phyloP scores from a whole-genome alignment of 305 asterid species.

The Salvia sclarea region DNA sequence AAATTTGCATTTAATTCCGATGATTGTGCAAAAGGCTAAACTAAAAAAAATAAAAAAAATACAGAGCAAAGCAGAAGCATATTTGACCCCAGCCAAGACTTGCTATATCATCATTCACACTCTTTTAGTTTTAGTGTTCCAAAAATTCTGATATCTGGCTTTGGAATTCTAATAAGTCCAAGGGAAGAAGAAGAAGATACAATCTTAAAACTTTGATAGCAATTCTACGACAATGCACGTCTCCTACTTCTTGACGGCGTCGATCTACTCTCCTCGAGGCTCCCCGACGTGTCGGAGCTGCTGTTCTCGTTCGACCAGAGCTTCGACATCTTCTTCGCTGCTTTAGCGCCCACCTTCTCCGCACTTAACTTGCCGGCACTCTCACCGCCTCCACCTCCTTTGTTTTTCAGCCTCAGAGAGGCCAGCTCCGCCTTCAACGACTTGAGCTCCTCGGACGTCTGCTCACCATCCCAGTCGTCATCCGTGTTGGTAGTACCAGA shows the following conservation, averaged over 20 bases:
- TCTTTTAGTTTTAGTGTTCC: neutral
- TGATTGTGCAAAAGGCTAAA: neutral
- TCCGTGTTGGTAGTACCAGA: slow-evolving; percentile 74
- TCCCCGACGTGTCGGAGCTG: slow-evolving; percentile 71
- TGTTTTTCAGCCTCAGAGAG: slow-evolving; percentile 42
- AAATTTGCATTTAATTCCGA: too few relatives aligned
- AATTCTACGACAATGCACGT: slow-evolving; percentile 41
- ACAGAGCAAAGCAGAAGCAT: neutral
- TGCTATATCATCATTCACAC: neutral
- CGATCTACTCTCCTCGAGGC: slow-evolving; percentile 61
- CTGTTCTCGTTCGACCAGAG: slow-evolving; percentile 72
- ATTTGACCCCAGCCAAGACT: neutral
- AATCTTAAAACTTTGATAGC: slow-evolving; percentile 31
- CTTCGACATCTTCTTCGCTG: slow-evolving; percentile 34
- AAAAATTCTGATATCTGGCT: slow-evolving; percentile 2
- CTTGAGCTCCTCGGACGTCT: slow-evolving; percentile 55
- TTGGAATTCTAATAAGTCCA: neutral
- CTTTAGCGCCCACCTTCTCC: neutral
- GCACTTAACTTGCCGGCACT: neutral
- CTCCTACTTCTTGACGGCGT: slow-evolving; percentile 64
- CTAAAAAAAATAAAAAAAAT: neutral
- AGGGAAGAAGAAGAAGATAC: neutral
- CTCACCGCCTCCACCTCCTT: neutral
- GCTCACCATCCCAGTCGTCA: slow-evolving; percentile 67
- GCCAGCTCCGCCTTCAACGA: slow-evolving; percentile 59